These are phyloP conservation scores for Alternaria longipes DNA, from an alignment of 2,329 filamentous ascomycete genomes.

Conservation along the genomic window DNA sequence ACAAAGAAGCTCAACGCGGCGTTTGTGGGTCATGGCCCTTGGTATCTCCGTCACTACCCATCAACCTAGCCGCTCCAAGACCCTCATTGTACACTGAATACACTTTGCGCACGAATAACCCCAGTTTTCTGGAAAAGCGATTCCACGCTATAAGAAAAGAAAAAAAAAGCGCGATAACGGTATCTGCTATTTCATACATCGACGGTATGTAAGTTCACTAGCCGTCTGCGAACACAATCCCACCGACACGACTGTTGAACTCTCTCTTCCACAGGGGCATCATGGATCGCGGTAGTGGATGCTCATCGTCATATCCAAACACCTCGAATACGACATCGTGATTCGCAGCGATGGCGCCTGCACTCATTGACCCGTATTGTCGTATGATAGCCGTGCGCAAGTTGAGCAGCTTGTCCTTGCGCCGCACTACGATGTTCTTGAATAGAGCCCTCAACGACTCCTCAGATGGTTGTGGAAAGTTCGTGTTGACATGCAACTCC, in stretches of 20 bases:
- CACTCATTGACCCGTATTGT: conserved; percentile 35
- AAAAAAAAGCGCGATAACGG: not conserved
- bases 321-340: conserved; percentile 33
- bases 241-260: conserved; percentile 35
- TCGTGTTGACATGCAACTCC: conserved; percentile 45
- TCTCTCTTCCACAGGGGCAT: conserved; percentile 48
- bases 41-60: not conserved
- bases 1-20: not conserved
- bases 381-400: conserved; percentile 36
- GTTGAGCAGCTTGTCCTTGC: conserved; percentile 25
- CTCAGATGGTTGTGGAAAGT: conserved; percentile 35
- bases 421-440: conserved; percentile 42
- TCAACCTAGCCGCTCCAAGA: not conserved
- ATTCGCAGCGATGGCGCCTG: conserved; percentile 23
- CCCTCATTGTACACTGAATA: not conserved
- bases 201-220: not conserved
- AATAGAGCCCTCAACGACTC: conserved; percentile 34
- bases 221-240: conserved; percentile 27
- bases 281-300: conserved; percentile 32
- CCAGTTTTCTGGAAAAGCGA: fast-evolving
- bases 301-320: conserved; percentile 26
- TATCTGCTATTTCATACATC: not conserved
- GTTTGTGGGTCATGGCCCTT: not conserved
- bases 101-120: not conserved
- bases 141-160: too few relatives aligned